Evolutionary conservation across 164 flowering plant species (phyloP), one percentile per base, ranked within the genome.

Genomic region (Malania oleifera): DNA sequence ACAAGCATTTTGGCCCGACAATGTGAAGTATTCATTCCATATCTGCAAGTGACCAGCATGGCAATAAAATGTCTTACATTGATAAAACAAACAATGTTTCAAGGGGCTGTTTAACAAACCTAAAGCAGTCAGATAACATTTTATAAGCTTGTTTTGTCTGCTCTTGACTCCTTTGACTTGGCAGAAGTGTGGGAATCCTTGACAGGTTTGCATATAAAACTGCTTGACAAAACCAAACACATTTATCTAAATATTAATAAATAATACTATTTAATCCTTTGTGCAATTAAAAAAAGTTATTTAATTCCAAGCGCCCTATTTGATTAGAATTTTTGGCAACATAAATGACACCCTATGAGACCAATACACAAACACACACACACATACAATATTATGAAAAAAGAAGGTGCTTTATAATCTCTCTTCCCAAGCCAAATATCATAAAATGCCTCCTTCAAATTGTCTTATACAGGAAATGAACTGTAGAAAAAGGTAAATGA

Each of bases 1-100:
- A 89, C 98, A 20, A 89, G 83, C 50, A 55, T 75, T 72, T 84
- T 85, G 43, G 95, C 96, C 68, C 98, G 75, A 76, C 96, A 91
- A 39, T 49, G 29, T 54, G 91, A 70, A 45, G 91, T 82, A 46
- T 73, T 70, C 95, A 91, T 87, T 53, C 87, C 98, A 65, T 89
- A 91, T 72, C 95, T 89, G 83, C 68, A 62, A 66, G 53, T 11
- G 25, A 57, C 26, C 22, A 40, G 20, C 55, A 69, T 38, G 43
- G 9, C 22, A 50, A 64, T 34, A 27, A 19, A 51, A 60, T 37
- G 38, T 28, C 49, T 9, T 29, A 49, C 8, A 69, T 40, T 45
- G 20, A 46, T 38, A 13, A 35, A 59, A 49, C 17, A 24, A 39
- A 23, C 14, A 44, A 46, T 28, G 5, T 28, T 55, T 35, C 27